Conservation (phyloP, 345 rosid genomes). For the Ceriops decandra region DNA sequence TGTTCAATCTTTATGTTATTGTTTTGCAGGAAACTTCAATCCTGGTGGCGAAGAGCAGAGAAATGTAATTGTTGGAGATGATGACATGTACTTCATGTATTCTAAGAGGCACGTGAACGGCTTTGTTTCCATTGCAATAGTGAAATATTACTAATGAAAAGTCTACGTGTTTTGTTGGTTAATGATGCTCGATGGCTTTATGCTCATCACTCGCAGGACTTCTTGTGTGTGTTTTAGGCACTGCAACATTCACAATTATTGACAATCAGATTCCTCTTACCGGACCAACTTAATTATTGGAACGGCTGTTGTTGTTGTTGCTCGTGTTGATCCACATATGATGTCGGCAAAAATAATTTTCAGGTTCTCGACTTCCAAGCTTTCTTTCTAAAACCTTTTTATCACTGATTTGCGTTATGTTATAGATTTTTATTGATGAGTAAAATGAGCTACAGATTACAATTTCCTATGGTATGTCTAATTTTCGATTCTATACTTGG, state of each 20-base stretch:
- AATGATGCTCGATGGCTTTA: background rate
- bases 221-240: conserved; percentile 45
- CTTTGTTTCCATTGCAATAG: background rate
- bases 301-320: conserved; percentile 71
- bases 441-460: background rate
- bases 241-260: conserved; percentile 51
- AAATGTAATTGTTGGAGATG: conserved; percentile 69
- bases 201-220: background rate
- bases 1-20: background rate
- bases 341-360: conserved; percentile 85
- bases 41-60: conserved; percentile 85
- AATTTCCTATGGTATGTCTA: too few species aligned
- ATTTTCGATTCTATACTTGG: too few species aligned
- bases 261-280: conserved; percentile 85
- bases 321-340: conserved; percentile 68
- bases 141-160: background rate
- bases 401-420: background rate
- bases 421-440: background rate
- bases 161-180: background rate
- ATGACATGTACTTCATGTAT: conserved; percentile 42
- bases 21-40: conserved; percentile 72
- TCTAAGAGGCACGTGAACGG: background rate
- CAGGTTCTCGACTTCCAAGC: background rate
- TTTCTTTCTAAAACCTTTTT: background rate
- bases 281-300: conserved; percentile 81